These are phyloP conservation scores for Phytophthora ramorum DNA, from an alignment of 352 stramenopile species.

Conservation along the genomic window DNA sequence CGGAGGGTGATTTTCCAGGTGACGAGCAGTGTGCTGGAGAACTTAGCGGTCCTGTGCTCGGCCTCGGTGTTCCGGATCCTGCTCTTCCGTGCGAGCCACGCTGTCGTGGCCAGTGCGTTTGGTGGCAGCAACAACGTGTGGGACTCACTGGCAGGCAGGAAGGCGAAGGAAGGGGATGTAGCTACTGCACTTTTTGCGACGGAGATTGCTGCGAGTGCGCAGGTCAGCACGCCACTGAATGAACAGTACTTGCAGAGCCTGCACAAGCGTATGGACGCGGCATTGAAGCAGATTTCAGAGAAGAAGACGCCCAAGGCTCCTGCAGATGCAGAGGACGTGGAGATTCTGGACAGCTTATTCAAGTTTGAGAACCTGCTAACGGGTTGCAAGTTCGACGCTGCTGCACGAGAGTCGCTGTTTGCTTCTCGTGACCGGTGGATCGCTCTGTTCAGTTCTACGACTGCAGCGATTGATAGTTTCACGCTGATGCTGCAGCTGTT, in stretches of 20 bases:
- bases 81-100: slow-evolving; percentile 53
- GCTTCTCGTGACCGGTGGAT: slow-evolving; percentile 53
- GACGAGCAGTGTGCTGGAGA: slow-evolving; percentile 53
- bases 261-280: slow-evolving; percentile 43
- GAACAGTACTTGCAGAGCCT: slow-evolving; percentile 54
- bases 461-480: slow-evolving; percentile 55
- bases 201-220: slow-evolving; percentile 24
- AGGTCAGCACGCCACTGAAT: slow-evolving; percentile 36
- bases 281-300: slow-evolving; percentile 41
- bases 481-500: slow-evolving; percentile 61
- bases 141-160: slow-evolving; percentile 32
- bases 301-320: slow-evolving; percentile 31
- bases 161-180: slow-evolving; percentile 42
- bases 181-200: slow-evolving; percentile 28
- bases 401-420: slow-evolving; percentile 46
- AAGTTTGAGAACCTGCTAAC: slow-evolving; percentile 56
- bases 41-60: slow-evolving; percentile 46
- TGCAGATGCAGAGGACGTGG: slow-evolving; percentile 48
- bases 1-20: slow-evolving; percentile 50
- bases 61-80: slow-evolving; percentile 60
- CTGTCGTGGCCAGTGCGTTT: slow-evolving; percentile 28
- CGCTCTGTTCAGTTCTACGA: slow-evolving; percentile 46
- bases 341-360: slow-evolving; percentile 54
- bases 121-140: slow-evolving; percentile 39
- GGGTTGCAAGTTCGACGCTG: slow-evolving; percentile 48